phyloP scores from a whole-genome alignment of 2,329 filamentous ascomycete species.

The Nothopassalora personata region DNA sequence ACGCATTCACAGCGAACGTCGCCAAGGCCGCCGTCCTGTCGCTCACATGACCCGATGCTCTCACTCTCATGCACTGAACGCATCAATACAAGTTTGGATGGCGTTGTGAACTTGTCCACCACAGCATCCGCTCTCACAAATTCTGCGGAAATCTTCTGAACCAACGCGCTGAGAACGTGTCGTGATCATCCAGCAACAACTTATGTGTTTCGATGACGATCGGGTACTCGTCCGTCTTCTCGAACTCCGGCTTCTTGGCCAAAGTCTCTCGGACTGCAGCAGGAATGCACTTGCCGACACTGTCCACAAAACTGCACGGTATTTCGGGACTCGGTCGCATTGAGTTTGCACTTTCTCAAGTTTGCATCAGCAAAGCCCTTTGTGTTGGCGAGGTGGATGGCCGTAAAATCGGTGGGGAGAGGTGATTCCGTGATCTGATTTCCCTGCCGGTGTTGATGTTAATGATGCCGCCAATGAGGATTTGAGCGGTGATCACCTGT shows the following conservation, averaged over 20 bases:
- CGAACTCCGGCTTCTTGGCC: conserved; percentile 17
- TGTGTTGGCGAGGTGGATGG: conserved; percentile 22
- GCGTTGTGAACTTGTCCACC: conserved; percentile 9
- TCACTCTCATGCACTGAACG: conserved; percentile 3
- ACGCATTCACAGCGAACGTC: too few species aligned
- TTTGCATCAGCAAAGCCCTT: conserved; percentile 21
- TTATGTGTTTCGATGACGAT: conserved; percentile 19
- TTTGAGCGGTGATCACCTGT: conserved; percentile 12
- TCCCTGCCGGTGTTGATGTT: conserved; percentile 20
- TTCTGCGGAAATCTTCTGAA: conserved; percentile 8
- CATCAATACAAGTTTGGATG: conserved; percentile 13
- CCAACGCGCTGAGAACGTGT: conserved; percentile 11
- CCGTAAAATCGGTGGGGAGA: conserved; percentile 17
- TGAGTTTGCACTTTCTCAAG: conserved; percentile 13
- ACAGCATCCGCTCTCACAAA: conserved; percentile 8
- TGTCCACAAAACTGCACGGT: conserved; percentile 18
- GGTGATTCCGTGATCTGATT: conserved; percentile 10
- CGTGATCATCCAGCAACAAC: conserved; percentile 17
- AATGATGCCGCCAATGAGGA: conserved; percentile 18
- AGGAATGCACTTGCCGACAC: conserved; percentile 19
- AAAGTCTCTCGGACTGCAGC: conserved; percentile 17
- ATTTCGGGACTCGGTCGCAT: conserved; percentile 12
- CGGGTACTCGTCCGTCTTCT: conserved; percentile 6
- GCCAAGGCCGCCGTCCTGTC: too few species aligned
- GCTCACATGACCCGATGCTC: background rate